Base-by-base conservation (phyloP, 345 rosid species). In the Cardamine chenopodiifolia region DNA sequence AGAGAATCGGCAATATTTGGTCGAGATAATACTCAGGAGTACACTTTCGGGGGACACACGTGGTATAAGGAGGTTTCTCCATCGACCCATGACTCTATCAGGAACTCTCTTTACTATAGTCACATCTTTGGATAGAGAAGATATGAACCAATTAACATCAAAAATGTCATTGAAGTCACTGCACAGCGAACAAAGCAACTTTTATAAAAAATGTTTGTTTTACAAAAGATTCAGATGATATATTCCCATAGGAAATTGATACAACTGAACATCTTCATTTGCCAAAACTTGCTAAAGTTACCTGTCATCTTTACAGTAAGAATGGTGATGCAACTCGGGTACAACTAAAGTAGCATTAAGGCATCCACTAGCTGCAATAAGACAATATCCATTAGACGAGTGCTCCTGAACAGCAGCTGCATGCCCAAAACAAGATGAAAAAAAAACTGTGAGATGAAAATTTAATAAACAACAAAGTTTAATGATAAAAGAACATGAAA, bases 231-330 rank as follows among this genome's bases (percentile, higher is more conserved):
- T 62, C 23, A 62, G 49, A 54, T 17, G 42, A 47, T 53, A 14
- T 7, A 62, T 26, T 47, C 17, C 7, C 17, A 40, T 18, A 54
- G 8, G 19, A 23, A 23, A 23, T 2, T 20, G 45, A 32, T 22
- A 65, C 1, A 3, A 10, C 12, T 32, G 23, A 34, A 55, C 2
- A 12, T 23, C 17, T 45, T 66, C 49, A 25, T 3, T 47, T 56
- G 17, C 61, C 45, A 49, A 49, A 59, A 75, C 62, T 18, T 58
- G 54, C 52, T 20, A 11, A 63, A 73, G 64, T 71, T 71, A 88
- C 99, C 99, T 96, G 67, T 90, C 84, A 82, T 96, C 99, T 78
- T 92, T 96, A 98, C 99, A 96, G 50, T 79, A 96, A 25, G 99
- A 96, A 77, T 88, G 88, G 83, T 89, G 99, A 83, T 96, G 98